A percentile compares a stretch with the other conserved stretches of the same genome.
phyloP scores from a whole-genome alignment of 768 basidiomycete genomes.

The Mycena sanguinolenta region DNA sequence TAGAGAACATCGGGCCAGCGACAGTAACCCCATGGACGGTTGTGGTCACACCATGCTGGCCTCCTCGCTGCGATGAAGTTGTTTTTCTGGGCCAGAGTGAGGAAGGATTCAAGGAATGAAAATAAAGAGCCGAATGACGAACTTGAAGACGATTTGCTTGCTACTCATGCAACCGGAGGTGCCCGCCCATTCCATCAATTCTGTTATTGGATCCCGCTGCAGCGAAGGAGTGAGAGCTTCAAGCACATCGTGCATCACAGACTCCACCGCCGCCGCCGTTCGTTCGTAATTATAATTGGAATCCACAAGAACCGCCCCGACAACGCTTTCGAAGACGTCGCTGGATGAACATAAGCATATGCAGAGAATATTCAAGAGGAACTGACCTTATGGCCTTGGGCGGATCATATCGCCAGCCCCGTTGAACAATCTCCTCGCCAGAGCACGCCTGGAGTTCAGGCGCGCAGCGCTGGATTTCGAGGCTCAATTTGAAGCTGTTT shows the following conservation, averaged over 20 bases:
- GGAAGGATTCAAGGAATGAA: background rate
- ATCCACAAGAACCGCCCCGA: conserved; percentile 89
- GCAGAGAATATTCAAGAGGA: background rate
- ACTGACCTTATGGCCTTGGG: conserved; percentile 71
- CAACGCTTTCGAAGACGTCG: conserved; percentile 87
- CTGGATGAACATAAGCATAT: conserved; percentile 53
- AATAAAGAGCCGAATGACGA: background rate
- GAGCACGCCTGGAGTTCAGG: conserved; percentile 70
- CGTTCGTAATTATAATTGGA: conserved; percentile 80
- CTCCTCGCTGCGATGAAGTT: conserved; percentile 37
- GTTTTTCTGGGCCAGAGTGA: conserved; percentile 13
- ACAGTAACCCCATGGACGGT: conserved; percentile 70
- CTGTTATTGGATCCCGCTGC: conserved; percentile 79
- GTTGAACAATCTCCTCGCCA: conserved; percentile 71
- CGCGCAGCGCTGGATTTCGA: conserved; percentile 72
- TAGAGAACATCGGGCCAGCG: conserved; percentile 71
- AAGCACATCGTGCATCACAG: conserved; percentile 77
- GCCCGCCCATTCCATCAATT: conserved; percentile 77
- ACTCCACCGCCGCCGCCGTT: conserved; percentile 70
- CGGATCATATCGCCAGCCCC: conserved; percentile 87
- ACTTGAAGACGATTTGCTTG: conserved; percentile 40
- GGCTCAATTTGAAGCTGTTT: conserved; percentile 76
- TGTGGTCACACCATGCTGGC: conserved; percentile 60
- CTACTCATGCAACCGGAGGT: conserved; percentile 66
- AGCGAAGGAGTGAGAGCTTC: conserved; percentile 69